Percentiles rank a stretch among this genome's conserved stretches.
phyloP scores from a whole-genome alignment of 2,329 filamentous ascomycete species.

The Neonectria neomacrospora region DNA sequence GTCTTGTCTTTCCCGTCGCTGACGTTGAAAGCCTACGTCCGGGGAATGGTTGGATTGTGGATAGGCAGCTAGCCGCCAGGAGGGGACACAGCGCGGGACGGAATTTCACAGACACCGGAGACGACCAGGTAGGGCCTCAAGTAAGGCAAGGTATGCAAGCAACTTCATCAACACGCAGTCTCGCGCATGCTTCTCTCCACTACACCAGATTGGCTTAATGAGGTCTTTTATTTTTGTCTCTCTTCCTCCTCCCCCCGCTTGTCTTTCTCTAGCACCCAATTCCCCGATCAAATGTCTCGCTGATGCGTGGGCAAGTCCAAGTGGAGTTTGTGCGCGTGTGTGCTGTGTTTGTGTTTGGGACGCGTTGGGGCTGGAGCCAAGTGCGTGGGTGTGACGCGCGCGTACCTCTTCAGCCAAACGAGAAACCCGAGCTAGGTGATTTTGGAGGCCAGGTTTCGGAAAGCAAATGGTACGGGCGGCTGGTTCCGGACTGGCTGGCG shows the following conservation, averaged over 20 bases:
- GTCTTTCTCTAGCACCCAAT: neutral
- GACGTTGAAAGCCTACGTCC: neutral
- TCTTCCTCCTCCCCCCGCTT: neutral
- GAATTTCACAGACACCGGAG: slow-evolving; percentile 47
- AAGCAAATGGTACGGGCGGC: slow-evolving; percentile 13
- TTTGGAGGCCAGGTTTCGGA: neutral
- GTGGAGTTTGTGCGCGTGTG: slow-evolving; percentile 10
- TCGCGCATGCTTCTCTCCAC: neutral
- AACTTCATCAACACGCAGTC: neutral
- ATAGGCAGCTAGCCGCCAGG: slow-evolving; percentile 3
- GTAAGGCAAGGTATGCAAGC: neutral
- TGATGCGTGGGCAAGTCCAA: neutral
- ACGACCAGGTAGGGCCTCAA: neutral
- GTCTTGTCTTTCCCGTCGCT: slow-evolving; percentile 5
- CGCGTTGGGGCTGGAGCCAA: slow-evolving; percentile 21
- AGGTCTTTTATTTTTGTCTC: neutral
- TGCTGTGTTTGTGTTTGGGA: slow-evolving; percentile 5
- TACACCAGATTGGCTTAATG: neutral
- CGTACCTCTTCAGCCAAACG: slow-evolving; percentile 5
- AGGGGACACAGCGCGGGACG: slow-evolving; percentile 33
- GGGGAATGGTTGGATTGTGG: neutral
- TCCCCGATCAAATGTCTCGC: neutral
- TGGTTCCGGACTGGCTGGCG: slow-evolving; percentile 18
- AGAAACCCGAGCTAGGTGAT: neutral
- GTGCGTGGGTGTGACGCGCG: slow-evolving; percentile 21